Conservation (phyloP, 177 flowering plant species). For the Vitis hybrid region DNA sequence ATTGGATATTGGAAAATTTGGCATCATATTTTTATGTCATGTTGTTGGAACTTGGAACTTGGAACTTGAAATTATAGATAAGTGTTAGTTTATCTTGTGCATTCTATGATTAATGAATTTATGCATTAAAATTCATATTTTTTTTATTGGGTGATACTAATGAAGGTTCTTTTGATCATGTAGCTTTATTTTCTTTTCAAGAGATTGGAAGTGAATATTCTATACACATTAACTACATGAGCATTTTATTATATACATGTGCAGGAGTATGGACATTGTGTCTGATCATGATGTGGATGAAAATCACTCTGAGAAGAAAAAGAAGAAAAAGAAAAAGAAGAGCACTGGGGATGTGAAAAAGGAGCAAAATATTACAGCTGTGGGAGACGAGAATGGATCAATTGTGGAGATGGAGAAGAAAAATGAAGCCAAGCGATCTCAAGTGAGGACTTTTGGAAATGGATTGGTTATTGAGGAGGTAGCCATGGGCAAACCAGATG, state of each 20-base stretch:
- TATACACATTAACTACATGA: neutral
- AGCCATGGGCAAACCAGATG: constrained; percentile 89
- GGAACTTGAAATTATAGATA: too few relatives aligned
- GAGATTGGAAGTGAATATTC: too few relatives aligned
- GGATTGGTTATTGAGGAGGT: constrained; percentile 85
- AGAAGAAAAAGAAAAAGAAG: constrained; percentile 75
- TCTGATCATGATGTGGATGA: constrained; percentile 13
- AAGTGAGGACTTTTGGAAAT: constrained; percentile 72
- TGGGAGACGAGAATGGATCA: constrained; percentile 19
- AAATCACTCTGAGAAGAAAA: constrained; percentile 32
- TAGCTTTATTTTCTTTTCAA: too few relatives aligned
- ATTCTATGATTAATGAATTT: too few relatives aligned
- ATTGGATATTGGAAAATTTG: too few relatives aligned
- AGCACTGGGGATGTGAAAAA: constrained; percentile 21
- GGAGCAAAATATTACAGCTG: constrained; percentile 15
- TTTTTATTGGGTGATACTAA: too few relatives aligned
- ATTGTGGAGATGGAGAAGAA: constrained; percentile 26
- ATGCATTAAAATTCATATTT: too few relatives aligned
- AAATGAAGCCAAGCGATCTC: constrained; percentile 35
- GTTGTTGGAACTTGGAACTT: too few relatives aligned
- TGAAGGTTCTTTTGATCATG: too few relatives aligned
- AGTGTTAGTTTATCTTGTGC: too few relatives aligned
- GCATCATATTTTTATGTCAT: too few relatives aligned
- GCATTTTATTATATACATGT: constrained; percentile 1
- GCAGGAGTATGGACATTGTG: constrained; percentile 21